phyloP scores from a whole-genome alignment of 1,284 basidiomycete genomes.

The Cryptococcus sp. region DNA sequence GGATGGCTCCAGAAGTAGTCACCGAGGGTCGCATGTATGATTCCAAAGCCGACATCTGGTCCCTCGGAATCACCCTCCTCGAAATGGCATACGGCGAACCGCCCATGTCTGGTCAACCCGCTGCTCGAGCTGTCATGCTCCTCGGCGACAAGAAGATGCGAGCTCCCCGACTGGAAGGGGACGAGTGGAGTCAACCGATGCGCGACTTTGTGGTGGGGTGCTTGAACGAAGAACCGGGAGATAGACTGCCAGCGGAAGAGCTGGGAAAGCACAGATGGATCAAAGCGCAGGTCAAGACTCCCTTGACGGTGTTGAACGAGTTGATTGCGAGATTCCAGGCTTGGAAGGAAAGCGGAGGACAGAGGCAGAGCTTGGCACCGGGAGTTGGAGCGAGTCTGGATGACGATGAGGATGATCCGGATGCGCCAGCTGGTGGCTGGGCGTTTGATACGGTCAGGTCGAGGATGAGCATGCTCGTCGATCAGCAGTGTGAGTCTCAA shows the following conservation, averaged over 20 bases:
- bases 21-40: slow-evolving; percentile 84
- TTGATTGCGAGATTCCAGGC: slow-evolving; percentile 67
- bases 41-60: slow-evolving; percentile 96
- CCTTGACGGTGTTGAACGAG: slow-evolving; percentile 71
- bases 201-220: slow-evolving; percentile 83
- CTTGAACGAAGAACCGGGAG: slow-evolving; percentile 69
- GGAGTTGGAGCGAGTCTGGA: slow-evolving; percentile 44
- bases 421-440: slow-evolving; percentile 36
- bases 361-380: slow-evolving; percentile 66
- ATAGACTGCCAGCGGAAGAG: slow-evolving; percentile 87
- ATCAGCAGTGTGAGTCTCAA: slow-evolving; percentile 25
- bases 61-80: slow-evolving; percentile 86
- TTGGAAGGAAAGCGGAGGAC: slow-evolving; percentile 74
- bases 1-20: slow-evolving; percentile 98
- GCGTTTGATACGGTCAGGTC: slow-evolving; percentile 45
- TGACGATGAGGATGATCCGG: slow-evolving; percentile 27
- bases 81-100: slow-evolving; percentile 70
- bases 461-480: slow-evolving; percentile 35
- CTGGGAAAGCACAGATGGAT: slow-evolving; percentile 91
- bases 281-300: slow-evolving; percentile 64
- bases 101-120: slow-evolving; percentile 69
- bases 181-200: slow-evolving; percentile 72
- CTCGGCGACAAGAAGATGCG: slow-evolving; percentile 67
- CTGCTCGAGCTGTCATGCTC: slow-evolving; percentile 81
- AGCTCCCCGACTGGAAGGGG: slow-evolving; percentile 68